Base-by-base conservation (phyloP, 2,329 filamentous ascomycete genomes). In the Xylariaceae sp. region DNA sequence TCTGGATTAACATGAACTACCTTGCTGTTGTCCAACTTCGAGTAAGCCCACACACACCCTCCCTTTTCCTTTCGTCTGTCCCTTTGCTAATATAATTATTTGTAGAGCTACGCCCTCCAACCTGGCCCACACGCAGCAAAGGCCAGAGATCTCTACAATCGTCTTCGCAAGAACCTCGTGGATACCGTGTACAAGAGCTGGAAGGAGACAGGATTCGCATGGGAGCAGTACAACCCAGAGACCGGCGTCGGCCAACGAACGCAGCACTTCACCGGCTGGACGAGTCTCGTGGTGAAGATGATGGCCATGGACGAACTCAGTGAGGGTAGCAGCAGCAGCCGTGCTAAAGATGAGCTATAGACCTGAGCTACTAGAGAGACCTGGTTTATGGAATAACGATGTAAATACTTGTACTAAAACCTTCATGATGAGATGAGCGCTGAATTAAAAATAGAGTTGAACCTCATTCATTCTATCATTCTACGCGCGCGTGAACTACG, bases 201-300 rank as follows among this genome's bases (percentile, higher is more conserved):
- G 92, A 78, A 86, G 68, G 83, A 89, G 67, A 97, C 94, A 0
- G 92, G 92, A 19, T 97, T 97, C 69, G 94, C 92, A 0, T 99
- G 92, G 92, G 94, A 99, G 73, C 94, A 99, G 74, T 99, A 97
- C 72, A 89, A 95, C 70, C 90, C 91, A 0, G 90, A 96, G 65
- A 95, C 89, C 3, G 94, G 94, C 45, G 81, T 82, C 51, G 94
- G 94, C n/a, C 92, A 97, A 76, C 81, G 94, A 42, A 97, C 91
- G 4, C 91, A 96, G 77, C 92, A 97, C 72, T 99, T 99, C 70
- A 96, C 94, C 0, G 94, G 94, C 49, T 99, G 94, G 94, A 99
- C 94, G n/a, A 96, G 90, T 70, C 76, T 97, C 72, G 89, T 97
- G 47, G 91, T 97, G 45, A 96, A 96, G 77, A 89, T 99, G 62